Evolutionary conservation across 306 rosid species (phyloP).

Genomic region (Vigna trinervia): DNA sequence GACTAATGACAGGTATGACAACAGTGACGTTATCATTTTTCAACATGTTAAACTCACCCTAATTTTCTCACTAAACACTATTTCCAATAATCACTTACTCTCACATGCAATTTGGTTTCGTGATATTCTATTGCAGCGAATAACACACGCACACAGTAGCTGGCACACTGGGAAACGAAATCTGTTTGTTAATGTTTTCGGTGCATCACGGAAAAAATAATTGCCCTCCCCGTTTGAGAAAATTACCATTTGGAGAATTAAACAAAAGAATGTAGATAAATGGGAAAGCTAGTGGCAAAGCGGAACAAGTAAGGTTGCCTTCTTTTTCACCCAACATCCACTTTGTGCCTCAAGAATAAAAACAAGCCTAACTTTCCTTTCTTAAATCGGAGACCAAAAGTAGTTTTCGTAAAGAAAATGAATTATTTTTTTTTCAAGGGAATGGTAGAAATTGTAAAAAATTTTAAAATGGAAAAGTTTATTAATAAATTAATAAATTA

Average conservation of each 20-base stretch:
- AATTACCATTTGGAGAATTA: conserved; percentile 9
- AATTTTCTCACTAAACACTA: not conserved
- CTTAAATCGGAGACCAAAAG: not conserved
- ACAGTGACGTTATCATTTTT: not conserved
- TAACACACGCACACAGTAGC: not conserved
- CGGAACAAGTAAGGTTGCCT: conserved; percentile 21
- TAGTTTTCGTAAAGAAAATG: not conserved
- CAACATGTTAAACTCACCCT: not conserved
- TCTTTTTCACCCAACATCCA: conserved; percentile 11
- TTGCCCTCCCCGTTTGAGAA: not conserved
- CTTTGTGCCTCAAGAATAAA: conserved; percentile 33
- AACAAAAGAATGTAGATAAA: conserved; percentile 1
- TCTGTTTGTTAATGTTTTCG: not conserved
- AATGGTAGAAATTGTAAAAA: too few relatives aligned
- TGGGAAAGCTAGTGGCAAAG: conserved; percentile 23
- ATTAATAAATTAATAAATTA: too few relatives aligned
- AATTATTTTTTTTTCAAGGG: not conserved
- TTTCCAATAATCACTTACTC: not conserved
- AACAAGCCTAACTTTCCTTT: conserved; percentile 30
- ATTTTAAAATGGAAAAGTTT: too few relatives aligned
- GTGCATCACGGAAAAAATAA: conserved; percentile 13
- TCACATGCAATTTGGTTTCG: not conserved
- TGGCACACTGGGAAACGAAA: not conserved
- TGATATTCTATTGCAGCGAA: not conserved
- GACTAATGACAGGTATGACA: not conserved